Evolutionary conservation across 768 basidiomycete genomes (phyloP).

Genomic region (Exsudoporus frostii): DNA sequence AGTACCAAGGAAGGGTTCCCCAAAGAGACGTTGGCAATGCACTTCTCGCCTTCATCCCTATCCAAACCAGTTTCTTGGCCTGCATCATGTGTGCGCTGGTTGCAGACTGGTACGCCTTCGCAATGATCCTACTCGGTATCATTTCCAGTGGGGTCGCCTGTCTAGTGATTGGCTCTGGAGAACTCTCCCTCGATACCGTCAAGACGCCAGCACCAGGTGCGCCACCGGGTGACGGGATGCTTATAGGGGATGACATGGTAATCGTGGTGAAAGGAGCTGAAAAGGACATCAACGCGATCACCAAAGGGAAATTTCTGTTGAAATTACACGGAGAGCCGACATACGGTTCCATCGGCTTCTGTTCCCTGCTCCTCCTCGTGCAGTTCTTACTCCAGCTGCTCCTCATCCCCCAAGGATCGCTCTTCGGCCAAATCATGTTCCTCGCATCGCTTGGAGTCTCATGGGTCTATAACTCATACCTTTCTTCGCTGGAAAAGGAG

Average conservation of each 20-base stretch:
- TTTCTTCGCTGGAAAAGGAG: slow-evolving; percentile 37
- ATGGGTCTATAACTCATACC: slow-evolving; percentile 36
- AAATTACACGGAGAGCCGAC: slow-evolving; percentile 8
- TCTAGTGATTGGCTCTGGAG: slow-evolving; percentile 30
- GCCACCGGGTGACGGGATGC: slow-evolving; percentile 33
- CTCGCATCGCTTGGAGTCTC: slow-evolving; percentile 30
- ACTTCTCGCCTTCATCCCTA: slow-evolving; percentile 25
- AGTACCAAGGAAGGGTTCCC: slow-evolving; percentile 12
- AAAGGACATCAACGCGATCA: slow-evolving; percentile 29
- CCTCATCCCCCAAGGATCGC: slow-evolving; percentile 32
- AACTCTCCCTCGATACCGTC: slow-evolving; percentile 16
- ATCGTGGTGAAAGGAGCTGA: slow-evolving; percentile 33
- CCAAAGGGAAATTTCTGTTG: slow-evolving; percentile 30
- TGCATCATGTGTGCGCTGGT: slow-evolving; percentile 25
- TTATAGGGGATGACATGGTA: slow-evolving; percentile 23
- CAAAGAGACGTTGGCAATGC: neutral
- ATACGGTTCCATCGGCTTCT: slow-evolving; percentile 25
- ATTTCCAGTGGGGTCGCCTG: slow-evolving; percentile 31
- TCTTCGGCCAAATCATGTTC: slow-evolving; percentile 38
- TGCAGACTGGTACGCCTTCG: slow-evolving; percentile 31
- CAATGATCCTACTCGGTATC: slow-evolving; percentile 34
- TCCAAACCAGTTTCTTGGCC: slow-evolving; percentile 19
- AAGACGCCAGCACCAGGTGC: slow-evolving; percentile 21
- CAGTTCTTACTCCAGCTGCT: slow-evolving; percentile 36
- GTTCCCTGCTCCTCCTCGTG: slow-evolving; percentile 29